phyloP scores from a whole-genome alignment of 106 monocot species.

The Iris macrosiphon region DNA sequence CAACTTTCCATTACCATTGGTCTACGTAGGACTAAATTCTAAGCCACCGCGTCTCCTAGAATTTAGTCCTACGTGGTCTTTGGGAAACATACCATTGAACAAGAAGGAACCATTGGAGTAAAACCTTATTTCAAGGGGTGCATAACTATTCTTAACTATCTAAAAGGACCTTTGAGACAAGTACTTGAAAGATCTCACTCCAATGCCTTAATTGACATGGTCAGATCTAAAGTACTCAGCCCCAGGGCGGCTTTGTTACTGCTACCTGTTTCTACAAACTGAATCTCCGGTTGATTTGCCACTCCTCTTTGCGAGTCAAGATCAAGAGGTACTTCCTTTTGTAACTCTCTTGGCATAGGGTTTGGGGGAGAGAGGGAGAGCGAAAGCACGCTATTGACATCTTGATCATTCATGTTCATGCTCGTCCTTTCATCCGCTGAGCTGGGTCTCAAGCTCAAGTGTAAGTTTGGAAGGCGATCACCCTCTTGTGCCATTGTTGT shows the following conservation, averaged over 20 bases:
- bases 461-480: conserved; percentile 24
- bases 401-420: conserved; percentile 17
- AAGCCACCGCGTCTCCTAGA: too few species aligned
- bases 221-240: conserved; percentile 99
- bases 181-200: conserved; percentile 99
- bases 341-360: too few species aligned
- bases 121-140: conserved; percentile 15
- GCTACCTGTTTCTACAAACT: conserved; percentile 17
- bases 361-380: conserved; percentile 53
- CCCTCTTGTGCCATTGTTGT: conserved; percentile 7
- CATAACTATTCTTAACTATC: neutral
- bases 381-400: conserved; percentile 50
- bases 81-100: too few species aligned
- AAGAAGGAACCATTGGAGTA: neutral
- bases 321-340: too few species aligned
- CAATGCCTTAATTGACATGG: conserved; percentile 98
- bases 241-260: conserved; percentile 44
- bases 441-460: conserved; percentile 35
- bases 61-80: too few species aligned
- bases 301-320: neutral
- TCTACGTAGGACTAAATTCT: too few species aligned
- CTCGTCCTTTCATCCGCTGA: neutral
- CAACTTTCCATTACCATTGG: too few species aligned
- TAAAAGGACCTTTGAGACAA: conserved; percentile 36
- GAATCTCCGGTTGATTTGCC: neutral